phyloP scores from a whole-genome alignment of 164 flowering plant genomes.

The Protea cynaroides region DNA sequence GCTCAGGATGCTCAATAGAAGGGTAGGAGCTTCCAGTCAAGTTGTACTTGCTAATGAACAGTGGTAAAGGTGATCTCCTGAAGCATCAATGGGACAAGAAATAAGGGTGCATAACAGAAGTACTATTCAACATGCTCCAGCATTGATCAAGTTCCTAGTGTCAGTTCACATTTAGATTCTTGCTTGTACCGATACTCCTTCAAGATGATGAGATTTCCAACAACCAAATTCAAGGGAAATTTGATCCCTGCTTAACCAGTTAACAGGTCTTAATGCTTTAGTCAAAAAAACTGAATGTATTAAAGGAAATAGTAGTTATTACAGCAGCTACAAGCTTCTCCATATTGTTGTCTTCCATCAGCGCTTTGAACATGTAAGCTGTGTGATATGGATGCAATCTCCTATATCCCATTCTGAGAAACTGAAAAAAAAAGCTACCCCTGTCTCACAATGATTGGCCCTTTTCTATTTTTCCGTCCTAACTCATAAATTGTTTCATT shows the following conservation, averaged over 20 bases:
- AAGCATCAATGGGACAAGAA: constrained; percentile 14
- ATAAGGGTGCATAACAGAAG: constrained; percentile 22
- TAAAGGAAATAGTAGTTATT: too few species aligned
- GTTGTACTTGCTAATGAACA: constrained; percentile 17
- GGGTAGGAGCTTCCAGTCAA: constrained; percentile 14
- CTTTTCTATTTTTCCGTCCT: too few species aligned
- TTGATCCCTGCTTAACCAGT: constrained; percentile 25
- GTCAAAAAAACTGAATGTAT: constrained; percentile 21
- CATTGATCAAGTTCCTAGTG: constrained; percentile 24
- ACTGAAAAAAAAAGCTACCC: too few species aligned
- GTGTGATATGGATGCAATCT: too few species aligned
- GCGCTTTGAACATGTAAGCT: too few species aligned
- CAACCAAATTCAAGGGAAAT: constrained; percentile 20
- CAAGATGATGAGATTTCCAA: constrained; percentile 26
- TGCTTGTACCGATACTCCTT: constrained; percentile 20
- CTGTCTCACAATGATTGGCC: too few species aligned
- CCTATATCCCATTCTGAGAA: too few species aligned
- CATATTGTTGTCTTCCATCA: too few species aligned
- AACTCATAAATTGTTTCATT: too few species aligned
- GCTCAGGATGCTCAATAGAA: constrained; percentile 19
- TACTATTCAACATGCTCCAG: constrained; percentile 29
- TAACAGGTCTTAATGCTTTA: constrained; percentile 25
- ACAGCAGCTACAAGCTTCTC: too few species aligned
- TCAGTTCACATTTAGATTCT: constrained; percentile 28
- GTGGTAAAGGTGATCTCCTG: constrained; percentile 15